Conservation (phyloP, 2,329 filamentous ascomycete genomes). For the Pseudodiploospora longispora region DNA sequence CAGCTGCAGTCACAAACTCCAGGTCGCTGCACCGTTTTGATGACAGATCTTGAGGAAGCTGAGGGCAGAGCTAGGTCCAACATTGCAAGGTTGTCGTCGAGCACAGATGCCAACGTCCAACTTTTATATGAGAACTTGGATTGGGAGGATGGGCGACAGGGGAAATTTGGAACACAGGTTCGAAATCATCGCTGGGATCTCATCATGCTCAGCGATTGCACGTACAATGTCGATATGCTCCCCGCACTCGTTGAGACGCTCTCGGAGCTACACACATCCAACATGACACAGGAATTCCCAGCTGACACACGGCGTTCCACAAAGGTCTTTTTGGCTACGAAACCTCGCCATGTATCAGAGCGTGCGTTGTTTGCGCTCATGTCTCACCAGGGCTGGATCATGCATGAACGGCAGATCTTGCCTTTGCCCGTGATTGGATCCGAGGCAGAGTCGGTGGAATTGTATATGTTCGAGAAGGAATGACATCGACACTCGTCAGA, state of each 20-base stretch:
- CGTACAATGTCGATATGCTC: constrained; percentile 51
- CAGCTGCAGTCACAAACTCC: constrained; percentile 8
- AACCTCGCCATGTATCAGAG: constrained; percentile 40
- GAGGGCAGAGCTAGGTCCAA: constrained; percentile 41
- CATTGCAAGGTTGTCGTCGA: constrained; percentile 25
- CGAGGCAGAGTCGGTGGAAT: constrained; percentile 38
- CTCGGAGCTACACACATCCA: constrained; percentile 37
- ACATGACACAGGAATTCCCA: constrained; percentile 15
- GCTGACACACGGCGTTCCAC: constrained; percentile 20
- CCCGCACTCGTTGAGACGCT: constrained; percentile 46
- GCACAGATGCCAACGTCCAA: constrained; percentile 6
- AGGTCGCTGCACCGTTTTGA: constrained; percentile 29
- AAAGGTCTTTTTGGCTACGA: constrained; percentile 46
- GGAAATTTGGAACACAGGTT: constrained; percentile 34
- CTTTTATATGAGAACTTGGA: constrained; percentile 48
- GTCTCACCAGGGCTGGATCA: constrained; percentile 35
- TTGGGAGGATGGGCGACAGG: constrained; percentile 44
- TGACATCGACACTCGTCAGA: neutral
- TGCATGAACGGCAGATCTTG: constrained; percentile 32
- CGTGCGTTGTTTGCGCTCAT: constrained; percentile 40
- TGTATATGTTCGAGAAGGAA: constrained; percentile 42
- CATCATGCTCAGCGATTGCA: constrained; percentile 51
- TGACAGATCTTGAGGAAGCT: constrained; percentile 50
- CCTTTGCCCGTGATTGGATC: constrained; percentile 38
- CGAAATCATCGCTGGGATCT: constrained; percentile 41